Evolutionary conservation across 805 yeast genomes (phyloP).

Genomic region (Kazachstania psychrophila): DNA sequence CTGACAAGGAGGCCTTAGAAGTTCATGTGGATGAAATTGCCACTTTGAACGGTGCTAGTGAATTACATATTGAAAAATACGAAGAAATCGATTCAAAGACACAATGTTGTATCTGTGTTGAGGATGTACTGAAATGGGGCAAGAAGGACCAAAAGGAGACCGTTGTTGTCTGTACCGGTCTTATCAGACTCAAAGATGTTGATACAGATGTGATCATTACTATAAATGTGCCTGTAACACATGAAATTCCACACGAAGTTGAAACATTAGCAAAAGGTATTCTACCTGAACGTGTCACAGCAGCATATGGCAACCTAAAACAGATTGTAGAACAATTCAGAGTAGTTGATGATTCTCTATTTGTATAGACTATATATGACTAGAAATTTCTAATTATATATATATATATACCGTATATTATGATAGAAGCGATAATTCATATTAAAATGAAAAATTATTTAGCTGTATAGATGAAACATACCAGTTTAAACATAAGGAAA

Average conservation of each 20-base stretch:
- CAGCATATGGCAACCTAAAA: constrained; percentile 16
- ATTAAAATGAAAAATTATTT: too few species aligned
- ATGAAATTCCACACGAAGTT: background rate
- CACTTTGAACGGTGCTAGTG: constrained; percentile 33
- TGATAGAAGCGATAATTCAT: too few species aligned
- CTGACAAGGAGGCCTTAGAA: constrained; percentile 36
- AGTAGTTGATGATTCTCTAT: constrained; percentile 22
- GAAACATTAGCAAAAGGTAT: background rate
- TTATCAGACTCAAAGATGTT: constrained; percentile 43
- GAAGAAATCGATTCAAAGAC: constrained; percentile 8
- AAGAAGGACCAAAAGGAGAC: constrained; percentile 28
- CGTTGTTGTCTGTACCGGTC: constrained; percentile 45
- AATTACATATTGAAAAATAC: constrained; percentile 25
- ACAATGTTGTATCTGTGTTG: constrained; percentile 32
- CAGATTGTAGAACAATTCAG: constrained; percentile 18
- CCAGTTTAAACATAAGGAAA: too few species aligned
- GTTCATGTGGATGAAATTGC: constrained; percentile 51
- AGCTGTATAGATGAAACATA: too few species aligned
- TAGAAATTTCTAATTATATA: too few species aligned
- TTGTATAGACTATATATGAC: constrained; percentile 15
- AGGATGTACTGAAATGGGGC: constrained; percentile 48
- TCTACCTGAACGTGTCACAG: constrained; percentile 11
- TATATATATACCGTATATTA: background rate
- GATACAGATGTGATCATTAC: constrained; percentile 55
- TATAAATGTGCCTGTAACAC: constrained; percentile 45